Evolutionary conservation across 352 stramenopile species (phyloP).

Genomic region (Pythium plurisporium): DNA sequence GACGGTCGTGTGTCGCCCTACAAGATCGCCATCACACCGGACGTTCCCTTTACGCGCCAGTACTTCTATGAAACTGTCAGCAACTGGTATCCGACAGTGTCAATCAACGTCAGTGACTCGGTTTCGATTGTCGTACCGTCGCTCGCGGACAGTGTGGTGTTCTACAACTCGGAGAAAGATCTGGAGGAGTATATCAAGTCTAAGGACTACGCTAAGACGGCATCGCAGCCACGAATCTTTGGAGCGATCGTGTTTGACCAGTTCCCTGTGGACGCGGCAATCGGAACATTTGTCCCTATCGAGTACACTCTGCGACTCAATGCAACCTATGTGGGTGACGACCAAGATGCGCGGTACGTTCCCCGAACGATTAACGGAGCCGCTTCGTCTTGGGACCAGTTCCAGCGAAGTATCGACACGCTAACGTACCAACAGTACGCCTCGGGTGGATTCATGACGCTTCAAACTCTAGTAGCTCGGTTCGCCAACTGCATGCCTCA

Average conservation of each 20-base stretch:
- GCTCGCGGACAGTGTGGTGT: conserved; percentile 46
- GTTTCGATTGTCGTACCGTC: conserved; percentile 42
- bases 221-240: conserved; percentile 59
- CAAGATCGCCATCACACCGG: conserved; percentile 68
- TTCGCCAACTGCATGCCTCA: conserved; percentile 64
- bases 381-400: no score
- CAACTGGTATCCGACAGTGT: conserved; percentile 57
- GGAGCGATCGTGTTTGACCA: conserved; percentile 56
- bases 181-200: conserved; percentile 53
- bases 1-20: conserved; percentile 53
- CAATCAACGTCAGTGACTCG: conserved; percentile 29
- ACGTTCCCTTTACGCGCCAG: conserved; percentile 58
- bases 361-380: conserved; percentile 36
- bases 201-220: conserved; percentile 40
- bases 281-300: no score
- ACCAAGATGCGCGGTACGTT: conserved; percentile 32
- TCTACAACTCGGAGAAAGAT: conserved; percentile 51
- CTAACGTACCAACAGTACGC: conserved; percentile 36
- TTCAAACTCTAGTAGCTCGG: conserved; percentile 60
- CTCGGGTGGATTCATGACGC: conserved; percentile 64
- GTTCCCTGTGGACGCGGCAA: conserved; percentile 36
- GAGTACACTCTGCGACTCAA: conserved; percentile 78
- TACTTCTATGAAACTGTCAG: conserved; percentile 49
- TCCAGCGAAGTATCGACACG: conserved; percentile 8
- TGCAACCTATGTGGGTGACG: conserved; percentile 32